phyloP scores from a whole-genome alignment of 1,139 yeast genomes.

The Wickerhamomyces sp. region DNA sequence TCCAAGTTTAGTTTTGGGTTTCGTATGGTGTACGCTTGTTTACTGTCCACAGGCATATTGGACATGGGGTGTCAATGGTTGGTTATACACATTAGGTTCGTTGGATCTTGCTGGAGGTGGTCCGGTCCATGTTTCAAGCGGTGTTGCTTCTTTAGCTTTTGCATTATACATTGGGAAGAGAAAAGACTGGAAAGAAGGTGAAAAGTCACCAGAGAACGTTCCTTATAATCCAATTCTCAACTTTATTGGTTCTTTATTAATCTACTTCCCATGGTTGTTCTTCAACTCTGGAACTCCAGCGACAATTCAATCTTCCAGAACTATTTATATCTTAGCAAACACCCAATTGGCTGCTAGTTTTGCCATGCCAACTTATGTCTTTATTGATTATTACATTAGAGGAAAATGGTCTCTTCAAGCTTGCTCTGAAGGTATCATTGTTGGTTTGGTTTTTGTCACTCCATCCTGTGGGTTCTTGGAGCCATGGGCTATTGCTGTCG shows the following conservation, averaged over 20 bases:
- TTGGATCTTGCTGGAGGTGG: slow-evolving; percentile 49
- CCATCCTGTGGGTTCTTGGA: slow-evolving; percentile 48
- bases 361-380: slow-evolving; percentile 35
- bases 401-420: slow-evolving; percentile 41
- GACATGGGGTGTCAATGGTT: slow-evolving; percentile 42
- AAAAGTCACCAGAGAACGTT: slow-evolving; percentile 23
- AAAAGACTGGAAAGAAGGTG: slow-evolving; percentile 32
- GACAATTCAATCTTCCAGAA: slow-evolving; percentile 36
- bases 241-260: slow-evolving; percentile 42
- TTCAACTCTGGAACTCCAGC: slow-evolving; percentile 47
- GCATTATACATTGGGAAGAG: slow-evolving; percentile 38
- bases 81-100: slow-evolving; percentile 38
- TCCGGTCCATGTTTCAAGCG: slow-evolving; percentile 44
- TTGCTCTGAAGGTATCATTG: slow-evolving; percentile 45
- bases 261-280: slow-evolving; percentile 50
- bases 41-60: slow-evolving; percentile 43
- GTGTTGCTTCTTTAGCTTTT: slow-evolving; percentile 37
- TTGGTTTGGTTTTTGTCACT: slow-evolving; percentile 46
- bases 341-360: slow-evolving; percentile 44
- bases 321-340: slow-evolving; percentile 43
- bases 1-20: slow-evolving; percentile 38
- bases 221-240: slow-evolving; percentile 40
- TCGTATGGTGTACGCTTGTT: slow-evolving; percentile 37
- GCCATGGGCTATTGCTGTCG: slow-evolving; percentile 45
- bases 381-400: slow-evolving; percentile 32